Percentiles rank a stretch among this genome's conserved stretches.
Evolutionary conservation across 345 rosid species (phyloP).

Genomic region (Atalantia buxifolia): DNA sequence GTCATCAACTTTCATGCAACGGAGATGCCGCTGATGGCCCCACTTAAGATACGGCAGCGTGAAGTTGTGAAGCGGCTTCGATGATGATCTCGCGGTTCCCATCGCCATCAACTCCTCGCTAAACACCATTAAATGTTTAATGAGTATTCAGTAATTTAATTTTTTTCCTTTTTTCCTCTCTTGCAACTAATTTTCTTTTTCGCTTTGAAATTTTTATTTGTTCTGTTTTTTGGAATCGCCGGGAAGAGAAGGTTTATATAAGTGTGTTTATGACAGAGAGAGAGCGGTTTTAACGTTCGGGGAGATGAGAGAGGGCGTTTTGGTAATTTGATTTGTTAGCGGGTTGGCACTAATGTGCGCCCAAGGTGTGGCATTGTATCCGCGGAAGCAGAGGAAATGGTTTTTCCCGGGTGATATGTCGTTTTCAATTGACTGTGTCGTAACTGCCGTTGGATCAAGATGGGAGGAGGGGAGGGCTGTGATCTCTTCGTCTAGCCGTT

Average conservation of each 20-base stretch:
- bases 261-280: neutral
- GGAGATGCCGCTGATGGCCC: constrained; percentile 42
- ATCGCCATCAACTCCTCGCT: constrained; percentile 26
- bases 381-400: neutral
- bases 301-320: constrained; percentile 11
- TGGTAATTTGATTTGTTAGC: neutral
- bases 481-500: neutral
- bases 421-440: constrained; percentile 15
- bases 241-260: constrained; percentile 38
- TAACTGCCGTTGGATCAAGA: constrained; percentile 17
- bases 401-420: constrained; percentile 25
- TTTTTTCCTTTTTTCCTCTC: neutral
- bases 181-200: neutral
- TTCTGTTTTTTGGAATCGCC: constrained; percentile 31
- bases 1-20: constrained; percentile 38
- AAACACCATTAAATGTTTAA: constrained; percentile 32
- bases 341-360: constrained; percentile 29
- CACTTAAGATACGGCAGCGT: constrained; percentile 47
- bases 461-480: neutral
- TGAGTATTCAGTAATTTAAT: neutral
- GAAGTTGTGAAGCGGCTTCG: constrained; percentile 48
- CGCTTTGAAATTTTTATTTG: neutral
- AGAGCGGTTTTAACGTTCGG: constrained; percentile 33
- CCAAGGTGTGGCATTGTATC: neutral
- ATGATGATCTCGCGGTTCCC: constrained; percentile 46